A percentile compares a stretch with the other conserved stretches of the same genome.
phyloP scores from a whole-genome alignment of 352 stramenopile species.

The Phytophthora hybrid region DNA sequence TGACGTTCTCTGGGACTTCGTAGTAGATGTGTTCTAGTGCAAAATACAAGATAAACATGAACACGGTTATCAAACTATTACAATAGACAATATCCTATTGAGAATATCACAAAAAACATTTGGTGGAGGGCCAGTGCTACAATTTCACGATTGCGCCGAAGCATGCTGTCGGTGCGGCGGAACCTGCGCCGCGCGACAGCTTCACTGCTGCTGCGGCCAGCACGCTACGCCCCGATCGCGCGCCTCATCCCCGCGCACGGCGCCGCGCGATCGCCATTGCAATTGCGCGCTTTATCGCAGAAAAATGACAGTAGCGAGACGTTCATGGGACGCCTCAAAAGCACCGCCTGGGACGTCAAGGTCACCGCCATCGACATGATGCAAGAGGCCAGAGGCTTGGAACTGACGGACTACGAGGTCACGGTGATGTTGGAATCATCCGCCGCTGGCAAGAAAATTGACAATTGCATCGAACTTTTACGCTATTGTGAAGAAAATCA shows the following conservation, averaged over 20 bases:
- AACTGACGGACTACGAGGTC: constrained; percentile 3
- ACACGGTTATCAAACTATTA: no score
- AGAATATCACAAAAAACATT: background rate
- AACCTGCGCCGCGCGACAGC: background rate
- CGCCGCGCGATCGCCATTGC: background rate
- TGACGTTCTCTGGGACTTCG: no score
- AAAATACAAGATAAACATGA: no score
- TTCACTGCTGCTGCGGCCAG: background rate
- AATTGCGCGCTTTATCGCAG: constrained; percentile 3
- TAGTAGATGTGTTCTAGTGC: no score
- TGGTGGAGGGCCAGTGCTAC: background rate
- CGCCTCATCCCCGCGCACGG: background rate
- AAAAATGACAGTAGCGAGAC: constrained; percentile 12
- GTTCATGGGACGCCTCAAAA: constrained; percentile 2
- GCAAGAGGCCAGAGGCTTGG: background rate
- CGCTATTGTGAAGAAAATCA: constrained; percentile 12
- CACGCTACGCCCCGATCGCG: background rate
- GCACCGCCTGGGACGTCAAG: background rate
- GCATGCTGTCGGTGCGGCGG: background rate
- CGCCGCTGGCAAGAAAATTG: constrained; percentile 1
- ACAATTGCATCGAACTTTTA: constrained; percentile 8
- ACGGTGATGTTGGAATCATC: constrained; percentile 1
- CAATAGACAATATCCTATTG: background rate
- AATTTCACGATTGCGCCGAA: background rate
- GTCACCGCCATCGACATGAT: background rate